A percentile compares a stretch with the other conserved stretches of the same genome.
Conservation (phyloP, 108 stramenopile species). For the Nitzschia sp. region DNA sequence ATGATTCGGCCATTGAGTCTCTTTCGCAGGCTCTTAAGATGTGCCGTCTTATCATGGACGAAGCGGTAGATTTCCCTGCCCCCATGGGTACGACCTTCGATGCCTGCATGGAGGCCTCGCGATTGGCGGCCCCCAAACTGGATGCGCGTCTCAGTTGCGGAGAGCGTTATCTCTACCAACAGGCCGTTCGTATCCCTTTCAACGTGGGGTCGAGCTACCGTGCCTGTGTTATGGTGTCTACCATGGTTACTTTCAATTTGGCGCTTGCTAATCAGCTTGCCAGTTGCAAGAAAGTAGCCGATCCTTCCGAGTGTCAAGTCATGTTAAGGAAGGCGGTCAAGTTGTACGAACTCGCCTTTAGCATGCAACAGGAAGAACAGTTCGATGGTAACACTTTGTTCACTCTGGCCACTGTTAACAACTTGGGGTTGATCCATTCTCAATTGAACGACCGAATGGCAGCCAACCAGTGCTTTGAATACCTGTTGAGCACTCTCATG, state of each 20-base stretch:
- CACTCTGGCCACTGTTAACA: slow-evolving; percentile 32
- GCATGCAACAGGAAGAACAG: slow-evolving; percentile 18
- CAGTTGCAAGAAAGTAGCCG: background rate
- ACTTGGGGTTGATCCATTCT: slow-evolving; percentile 32
- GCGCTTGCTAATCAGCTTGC: slow-evolving; percentile 8
- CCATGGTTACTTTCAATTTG: slow-evolving; percentile 11
- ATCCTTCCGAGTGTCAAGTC: background rate
- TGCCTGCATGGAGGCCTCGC: slow-evolving; percentile 7
- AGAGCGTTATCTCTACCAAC: slow-evolving; percentile 8
- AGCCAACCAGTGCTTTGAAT: slow-evolving; percentile 22
- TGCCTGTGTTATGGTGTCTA: slow-evolving; percentile 4
- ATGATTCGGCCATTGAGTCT: background rate
- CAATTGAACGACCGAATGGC: slow-evolving; percentile 1
- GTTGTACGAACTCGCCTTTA: slow-evolving; percentile 30
- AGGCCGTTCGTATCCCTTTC: slow-evolving; percentile 1
- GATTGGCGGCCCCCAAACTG: background rate
- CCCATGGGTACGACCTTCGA: slow-evolving; percentile 1
- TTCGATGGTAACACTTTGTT: slow-evolving; percentile 9
- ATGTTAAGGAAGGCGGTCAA: slow-evolving; percentile 19
- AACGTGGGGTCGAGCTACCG: slow-evolving; percentile 7
- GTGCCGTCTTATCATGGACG: slow-evolving; percentile 3
- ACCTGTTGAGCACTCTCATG: slow-evolving; percentile 27
- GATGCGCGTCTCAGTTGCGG: background rate
- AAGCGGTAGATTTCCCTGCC: background rate
- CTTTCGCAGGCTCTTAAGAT: background rate